phyloP scores from a whole-genome alignment of 1,284 basidiomycete genomes.

The Phylloporus sp. region DNA sequence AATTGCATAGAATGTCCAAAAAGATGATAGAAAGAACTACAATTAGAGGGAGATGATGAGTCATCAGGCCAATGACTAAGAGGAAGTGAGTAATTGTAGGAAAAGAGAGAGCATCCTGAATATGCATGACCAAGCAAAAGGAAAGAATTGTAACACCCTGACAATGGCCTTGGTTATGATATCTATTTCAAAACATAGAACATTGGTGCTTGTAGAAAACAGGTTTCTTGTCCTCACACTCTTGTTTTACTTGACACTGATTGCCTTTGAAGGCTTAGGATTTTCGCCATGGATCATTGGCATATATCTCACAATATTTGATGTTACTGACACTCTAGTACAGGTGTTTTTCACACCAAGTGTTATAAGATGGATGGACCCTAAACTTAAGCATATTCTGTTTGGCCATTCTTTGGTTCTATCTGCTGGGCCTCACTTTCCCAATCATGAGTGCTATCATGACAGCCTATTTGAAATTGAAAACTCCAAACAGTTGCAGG shows the following conservation, averaged over 20 bases:
- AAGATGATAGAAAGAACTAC: no score
- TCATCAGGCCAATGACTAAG: no score
- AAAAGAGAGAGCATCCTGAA: no score
- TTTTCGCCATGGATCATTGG: neutral
- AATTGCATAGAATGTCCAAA: no score
- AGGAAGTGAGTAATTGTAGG: no score
- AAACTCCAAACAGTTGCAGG: no score
- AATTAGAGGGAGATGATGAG: no score
- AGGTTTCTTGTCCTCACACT: neutral
- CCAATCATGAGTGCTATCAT: neutral
- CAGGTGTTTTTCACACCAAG: neutral
- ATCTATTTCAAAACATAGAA: neutral
- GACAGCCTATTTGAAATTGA: no score
- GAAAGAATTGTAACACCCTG: no score
- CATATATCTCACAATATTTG: neutral
- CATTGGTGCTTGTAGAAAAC: slow-evolving; percentile 1
- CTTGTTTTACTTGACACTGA: slow-evolving; percentile 1
- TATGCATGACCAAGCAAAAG: no score
- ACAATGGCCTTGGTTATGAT: slow-evolving; percentile 1
- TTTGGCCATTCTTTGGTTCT: slow-evolving; percentile 3
- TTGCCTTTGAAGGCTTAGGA: neutral
- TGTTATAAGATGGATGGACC: neutral
- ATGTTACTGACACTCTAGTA: neutral
- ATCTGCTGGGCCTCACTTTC: neutral
- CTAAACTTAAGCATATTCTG: slow-evolving; percentile 4